Evolutionary conservation across 805 yeast genomes (phyloP).

Genomic region (Scheffersomyces stipitis): DNA sequence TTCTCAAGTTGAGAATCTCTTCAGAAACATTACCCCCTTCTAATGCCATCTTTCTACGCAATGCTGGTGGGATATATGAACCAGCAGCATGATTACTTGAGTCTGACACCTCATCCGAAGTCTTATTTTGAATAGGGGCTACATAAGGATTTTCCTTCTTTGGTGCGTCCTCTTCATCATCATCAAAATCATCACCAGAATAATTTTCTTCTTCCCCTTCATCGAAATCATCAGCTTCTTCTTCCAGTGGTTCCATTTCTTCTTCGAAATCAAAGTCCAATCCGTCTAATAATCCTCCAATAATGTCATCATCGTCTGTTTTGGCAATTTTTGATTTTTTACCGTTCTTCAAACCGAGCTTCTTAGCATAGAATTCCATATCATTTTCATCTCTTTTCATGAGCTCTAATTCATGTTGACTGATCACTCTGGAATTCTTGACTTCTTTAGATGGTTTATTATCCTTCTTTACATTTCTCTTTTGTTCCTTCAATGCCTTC

Average conservation of each 20-base stretch:
- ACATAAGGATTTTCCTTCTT: slow-evolving; percentile 72
- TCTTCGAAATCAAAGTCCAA: slow-evolving; percentile 49
- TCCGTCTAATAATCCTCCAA: slow-evolving; percentile 84
- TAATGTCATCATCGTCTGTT: slow-evolving; percentile 65
- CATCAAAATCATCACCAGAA: slow-evolving; percentile 12
- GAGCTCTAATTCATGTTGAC: slow-evolving; percentile 49
- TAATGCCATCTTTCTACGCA: slow-evolving; percentile 55
- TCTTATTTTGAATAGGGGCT: slow-evolving; percentile 45
- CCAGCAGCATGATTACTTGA: slow-evolving; percentile 21
- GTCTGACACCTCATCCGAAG: slow-evolving; percentile 10
- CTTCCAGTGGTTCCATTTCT: slow-evolving; percentile 25
- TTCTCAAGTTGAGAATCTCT: slow-evolving; percentile 50
- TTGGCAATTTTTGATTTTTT: slow-evolving; percentile 46
- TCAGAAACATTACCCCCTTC: slow-evolving; percentile 35
- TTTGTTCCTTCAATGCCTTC: slow-evolving; percentile 18
- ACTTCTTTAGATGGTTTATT: not conserved
- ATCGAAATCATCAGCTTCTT: slow-evolving; percentile 21
- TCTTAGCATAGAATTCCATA: slow-evolving; percentile 77
- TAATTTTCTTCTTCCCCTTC: slow-evolving; percentile 17
- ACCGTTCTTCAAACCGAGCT: slow-evolving; percentile 65
- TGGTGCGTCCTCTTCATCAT: slow-evolving; percentile 20
- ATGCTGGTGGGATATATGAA: slow-evolving; percentile 84
- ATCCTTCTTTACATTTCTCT: slow-evolving; percentile 5
- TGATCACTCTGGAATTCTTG: slow-evolving; percentile 9
- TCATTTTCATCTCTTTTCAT: slow-evolving; percentile 70